These are phyloP conservation scores for Calonectria pseudoturangicola DNA, from an alignment of 2,329 filamentous ascomycete species.

Conservation along the genomic window DNA sequence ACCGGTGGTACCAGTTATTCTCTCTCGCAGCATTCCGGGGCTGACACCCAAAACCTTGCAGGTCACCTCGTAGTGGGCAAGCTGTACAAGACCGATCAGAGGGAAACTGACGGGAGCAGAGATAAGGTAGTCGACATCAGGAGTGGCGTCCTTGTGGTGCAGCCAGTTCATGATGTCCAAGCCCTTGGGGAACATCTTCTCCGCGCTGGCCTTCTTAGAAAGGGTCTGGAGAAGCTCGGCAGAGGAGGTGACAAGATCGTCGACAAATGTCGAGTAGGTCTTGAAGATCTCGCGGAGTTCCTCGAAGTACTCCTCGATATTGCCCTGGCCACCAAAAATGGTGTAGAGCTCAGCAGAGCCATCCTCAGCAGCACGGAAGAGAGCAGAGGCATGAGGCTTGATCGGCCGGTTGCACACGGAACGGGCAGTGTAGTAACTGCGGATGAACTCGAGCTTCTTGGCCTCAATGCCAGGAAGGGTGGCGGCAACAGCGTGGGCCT, in stretches of 20 bases:
- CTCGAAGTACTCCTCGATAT: conserved; percentile 99
- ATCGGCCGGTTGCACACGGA: conserved; percentile 89
- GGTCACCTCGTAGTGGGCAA: conserved; percentile 95
- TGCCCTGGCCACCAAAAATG: conserved; percentile 97
- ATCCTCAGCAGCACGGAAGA: conserved; percentile 91
- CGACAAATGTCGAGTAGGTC: conserved; percentile 93
- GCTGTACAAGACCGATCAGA: conserved; percentile 94
- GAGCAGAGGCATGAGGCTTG: conserved; percentile 93
- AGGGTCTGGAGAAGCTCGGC: conserved; percentile 92
- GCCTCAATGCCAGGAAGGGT: conserved; percentile 90
- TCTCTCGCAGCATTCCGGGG: conserved; percentile 89
- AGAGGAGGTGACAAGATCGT: conserved; percentile 86
- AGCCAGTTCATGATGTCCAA: conserved; percentile 96
- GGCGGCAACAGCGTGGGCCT: conserved; percentile 93
- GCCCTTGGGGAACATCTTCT: conserved; percentile 98
- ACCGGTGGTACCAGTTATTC: conserved; percentile 91
- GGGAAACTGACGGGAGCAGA: conserved; percentile 97
- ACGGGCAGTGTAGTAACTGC: conserved; percentile 93
- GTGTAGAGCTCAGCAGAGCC: conserved; percentile 90
- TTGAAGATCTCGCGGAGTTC: conserved; percentile 93
- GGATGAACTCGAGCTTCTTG: conserved; percentile 93
- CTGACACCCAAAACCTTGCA: conserved; percentile 93
- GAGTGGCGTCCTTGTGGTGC: conserved; percentile 89
- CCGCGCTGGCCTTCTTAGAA: conserved; percentile 87
- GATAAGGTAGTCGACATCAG: conserved; percentile 94